Evolutionary conservation across 257 asterid genomes (phyloP).

Genomic region (Petunia secreta): DNA sequence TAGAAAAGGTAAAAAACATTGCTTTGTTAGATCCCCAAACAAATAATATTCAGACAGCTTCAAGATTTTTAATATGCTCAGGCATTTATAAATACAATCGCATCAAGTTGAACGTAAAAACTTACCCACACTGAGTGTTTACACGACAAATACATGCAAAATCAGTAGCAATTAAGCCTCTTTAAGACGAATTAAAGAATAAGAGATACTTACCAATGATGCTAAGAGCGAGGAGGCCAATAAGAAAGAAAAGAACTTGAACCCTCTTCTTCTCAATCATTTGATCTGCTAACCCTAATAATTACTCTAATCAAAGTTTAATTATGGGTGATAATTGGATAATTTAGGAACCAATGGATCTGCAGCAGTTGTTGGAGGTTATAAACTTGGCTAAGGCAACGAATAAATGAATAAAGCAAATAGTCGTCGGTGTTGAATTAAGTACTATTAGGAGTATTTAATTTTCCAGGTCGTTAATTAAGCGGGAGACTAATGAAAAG

Average conservation of each 20-base stretch:
- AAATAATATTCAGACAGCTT: background rate
- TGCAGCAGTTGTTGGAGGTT: background rate
- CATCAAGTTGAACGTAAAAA: background rate
- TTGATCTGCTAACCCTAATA: background rate
- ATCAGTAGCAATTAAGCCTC: background rate
- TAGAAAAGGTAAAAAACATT: background rate
- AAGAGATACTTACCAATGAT: constrained; percentile 58
- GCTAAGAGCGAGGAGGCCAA: constrained; percentile 67
- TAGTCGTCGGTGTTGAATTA: background rate
- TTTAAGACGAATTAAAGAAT: background rate
- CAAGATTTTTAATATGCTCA: constrained; percentile 3
- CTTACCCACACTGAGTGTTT: background rate
- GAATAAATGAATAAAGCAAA: constrained; percentile 5
- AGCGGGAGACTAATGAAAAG: background rate
- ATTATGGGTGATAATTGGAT: background rate
- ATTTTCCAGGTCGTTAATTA: background rate
- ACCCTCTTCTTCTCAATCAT: constrained; percentile 68
- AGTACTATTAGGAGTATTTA: background rate
- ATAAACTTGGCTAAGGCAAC: background rate
- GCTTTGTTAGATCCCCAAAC: constrained; percentile 12
- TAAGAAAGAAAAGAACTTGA: constrained; percentile 61
- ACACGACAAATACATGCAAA: constrained; percentile 9
- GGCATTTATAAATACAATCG: background rate
- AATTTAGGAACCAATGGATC: constrained; percentile 15
- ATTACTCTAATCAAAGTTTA: background rate